Conservation (phyloP, 2,329 filamentous ascomycete genomes). For the Sclerotinia trifoliorum region DNA sequence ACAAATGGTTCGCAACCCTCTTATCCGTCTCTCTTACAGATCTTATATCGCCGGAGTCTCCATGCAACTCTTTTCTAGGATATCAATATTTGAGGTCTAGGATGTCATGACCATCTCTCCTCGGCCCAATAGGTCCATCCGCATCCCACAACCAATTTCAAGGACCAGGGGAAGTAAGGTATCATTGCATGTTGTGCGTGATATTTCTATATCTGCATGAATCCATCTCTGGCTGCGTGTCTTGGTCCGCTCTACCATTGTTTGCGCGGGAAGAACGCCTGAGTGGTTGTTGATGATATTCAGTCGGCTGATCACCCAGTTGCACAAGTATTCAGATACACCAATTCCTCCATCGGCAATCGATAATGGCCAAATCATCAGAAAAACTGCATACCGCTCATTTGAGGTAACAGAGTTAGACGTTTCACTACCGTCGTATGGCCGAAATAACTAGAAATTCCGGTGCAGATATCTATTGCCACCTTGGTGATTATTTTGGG, state of each 20-base stretch:
- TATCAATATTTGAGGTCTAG: not conserved
- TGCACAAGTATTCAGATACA: conserved; percentile 29
- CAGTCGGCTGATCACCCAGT: conserved; percentile 29
- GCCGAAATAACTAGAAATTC: conserved; percentile 28
- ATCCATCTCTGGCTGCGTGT: conserved; percentile 24
- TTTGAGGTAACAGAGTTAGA: conserved; percentile 18
- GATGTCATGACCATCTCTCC: not conserved
- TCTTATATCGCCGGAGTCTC: not conserved
- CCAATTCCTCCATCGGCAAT: conserved; percentile 31
- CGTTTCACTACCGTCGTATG: conserved; percentile 5
- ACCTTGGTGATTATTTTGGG: conserved; percentile 27
- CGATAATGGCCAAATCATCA: conserved; percentile 31
- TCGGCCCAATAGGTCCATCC: not conserved
- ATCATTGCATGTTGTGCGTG: conserved; percentile 11
- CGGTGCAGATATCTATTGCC: conserved; percentile 32
- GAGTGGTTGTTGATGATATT: conserved; percentile 30
- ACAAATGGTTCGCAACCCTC: not conserved
- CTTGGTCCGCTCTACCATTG: conserved; percentile 24
- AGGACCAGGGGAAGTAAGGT: conserved; percentile 1
- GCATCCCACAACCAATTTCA: conserved; percentile 2
- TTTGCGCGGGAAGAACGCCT: conserved; percentile 31
- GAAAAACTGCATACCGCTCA: conserved; percentile 28
- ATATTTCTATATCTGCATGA: conserved; percentile 3
- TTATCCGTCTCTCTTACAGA: not conserved
- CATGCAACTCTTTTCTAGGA: not conserved